Base-by-base conservation (phyloP, 306 rosid species). In the Vigna unguiculata region DNA sequence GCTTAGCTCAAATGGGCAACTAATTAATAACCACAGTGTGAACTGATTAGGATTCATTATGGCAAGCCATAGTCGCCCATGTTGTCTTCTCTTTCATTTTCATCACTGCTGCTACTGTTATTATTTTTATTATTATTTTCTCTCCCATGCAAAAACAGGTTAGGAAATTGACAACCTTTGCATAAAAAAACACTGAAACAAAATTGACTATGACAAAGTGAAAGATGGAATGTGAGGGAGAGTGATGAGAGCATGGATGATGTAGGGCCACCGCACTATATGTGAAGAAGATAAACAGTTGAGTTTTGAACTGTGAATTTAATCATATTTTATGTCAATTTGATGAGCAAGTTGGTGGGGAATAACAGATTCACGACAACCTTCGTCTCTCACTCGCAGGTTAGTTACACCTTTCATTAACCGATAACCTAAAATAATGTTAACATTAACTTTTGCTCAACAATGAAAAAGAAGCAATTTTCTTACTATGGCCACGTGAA, bases 221-320 rank as follows among this genome's bases (percentile, higher is more conserved):
- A 66, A 70, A 46, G 74, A 38, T 24, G 36, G 45, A 49, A 72
- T 70, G 78, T 34, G 57, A 60, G 72, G 47, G 32, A 28, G 62
- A 51, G 41, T 40, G 48, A 43, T 59, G 72, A 51, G n/a, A 48
- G 75, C 81, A 67, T 40, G 49, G 72, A 55, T 45, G 72, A 55
- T 36, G 82, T 74, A 68, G 86, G 84, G 34, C 64, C 52, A n/a
- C 20, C 83, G 85, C 91, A 83, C 89, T 83, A 85, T 79, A 64
- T 59, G 89, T 75, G 87, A 78, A 80, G 54, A 16, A 53, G 20
- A 47, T 32, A 71, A 63, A 80, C 55, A 74, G 65, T 54, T 15
- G 54, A 75, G 49, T 45, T 60, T 57, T 78, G 77, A 67, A 74
- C 64, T 17, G 59, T 72, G 9, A 38, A 74, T 70, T 43, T 63